Percentiles rank a stretch among this genome's conserved stretches.
These are phyloP conservation scores for Fistulinella staudtii DNA, from an alignment of 1,284 basidiomycete species.

Conservation along the genomic window DNA sequence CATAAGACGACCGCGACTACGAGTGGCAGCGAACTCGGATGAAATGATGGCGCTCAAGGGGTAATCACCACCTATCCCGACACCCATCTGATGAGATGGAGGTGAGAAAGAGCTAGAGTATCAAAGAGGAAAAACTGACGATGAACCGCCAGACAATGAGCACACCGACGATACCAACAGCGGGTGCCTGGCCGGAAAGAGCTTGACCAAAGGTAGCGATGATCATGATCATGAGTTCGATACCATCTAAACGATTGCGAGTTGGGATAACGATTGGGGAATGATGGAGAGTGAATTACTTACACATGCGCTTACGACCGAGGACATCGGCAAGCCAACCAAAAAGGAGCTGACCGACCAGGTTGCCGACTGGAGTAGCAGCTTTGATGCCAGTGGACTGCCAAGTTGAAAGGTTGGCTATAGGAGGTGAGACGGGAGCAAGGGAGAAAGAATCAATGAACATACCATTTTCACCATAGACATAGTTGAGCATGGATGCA, in stretches of 20 bases:
- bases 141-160: conserved; percentile 53
- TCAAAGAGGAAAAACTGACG: conserved; percentile 22
- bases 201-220: conserved; percentile 44
- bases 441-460: neutral
- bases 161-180: conserved; percentile 51
- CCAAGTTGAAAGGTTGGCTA: conserved; percentile 39
- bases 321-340: conserved; percentile 50
- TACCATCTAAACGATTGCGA: conserved; percentile 41
- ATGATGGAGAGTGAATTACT: neutral
- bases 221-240: conserved; percentile 54
- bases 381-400: conserved; percentile 75
- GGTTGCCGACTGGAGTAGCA: conserved; percentile 58
- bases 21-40: conserved; percentile 57
- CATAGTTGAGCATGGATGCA: conserved; percentile 68
- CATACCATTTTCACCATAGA: conserved; percentile 43
- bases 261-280: conserved; percentile 3
- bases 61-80: conserved; percentile 56
- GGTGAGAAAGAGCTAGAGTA: neutral
- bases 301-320: conserved; percentile 43
- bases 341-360: conserved; percentile 57
- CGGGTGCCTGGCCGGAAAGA: conserved; percentile 45
- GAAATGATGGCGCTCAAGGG: conserved; percentile 45
- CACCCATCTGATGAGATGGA: conserved; percentile 36
- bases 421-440: neutral
- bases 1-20: conserved; percentile 51